phyloP scores from a whole-genome alignment of 345 rosid species.

The Hibiscus tridactylites region DNA sequence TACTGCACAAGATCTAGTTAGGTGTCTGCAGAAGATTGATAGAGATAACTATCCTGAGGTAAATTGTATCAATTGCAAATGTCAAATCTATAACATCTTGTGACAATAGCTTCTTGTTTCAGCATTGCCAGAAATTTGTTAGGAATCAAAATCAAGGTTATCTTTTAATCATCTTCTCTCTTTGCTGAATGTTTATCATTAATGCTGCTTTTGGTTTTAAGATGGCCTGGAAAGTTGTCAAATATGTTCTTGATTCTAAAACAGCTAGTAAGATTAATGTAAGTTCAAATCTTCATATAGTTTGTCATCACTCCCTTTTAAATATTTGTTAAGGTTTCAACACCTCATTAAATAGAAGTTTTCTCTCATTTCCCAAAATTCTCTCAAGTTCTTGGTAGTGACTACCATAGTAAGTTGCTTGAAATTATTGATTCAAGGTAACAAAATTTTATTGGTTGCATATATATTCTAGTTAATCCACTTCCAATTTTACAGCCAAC shows the following conservation, averaged over 20 bases:
- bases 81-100: not conserved
- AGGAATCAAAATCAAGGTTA: constrained; percentile 37
- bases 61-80: constrained; percentile 8
- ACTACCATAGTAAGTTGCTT: constrained; percentile 72
- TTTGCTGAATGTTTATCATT: constrained; percentile 25
- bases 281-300: not conserved
- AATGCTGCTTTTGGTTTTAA: constrained; percentile 69
- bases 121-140: not conserved
- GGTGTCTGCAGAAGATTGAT: constrained; percentile 78
- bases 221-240: constrained; percentile 67
- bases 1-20: constrained; percentile 79
- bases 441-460: constrained; percentile 4
- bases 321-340: not conserved
- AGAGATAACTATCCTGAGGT: constrained; percentile 95
- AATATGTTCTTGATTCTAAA: constrained; percentile 80
- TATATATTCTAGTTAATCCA: not conserved
- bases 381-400: constrained; percentile 76
- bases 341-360: not conserved
- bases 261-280: constrained; percentile 37
- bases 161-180: constrained; percentile 14
- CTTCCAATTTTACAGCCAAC: not conserved
- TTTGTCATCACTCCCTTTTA: not conserved
- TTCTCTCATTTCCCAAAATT: constrained; percentile 10
- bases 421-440: constrained; percentile 91
- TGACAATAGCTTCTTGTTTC: not conserved